Base-by-base conservation (phyloP, 2,329 filamentous ascomycete genomes). In the Ceratocystis papillata region DNA sequence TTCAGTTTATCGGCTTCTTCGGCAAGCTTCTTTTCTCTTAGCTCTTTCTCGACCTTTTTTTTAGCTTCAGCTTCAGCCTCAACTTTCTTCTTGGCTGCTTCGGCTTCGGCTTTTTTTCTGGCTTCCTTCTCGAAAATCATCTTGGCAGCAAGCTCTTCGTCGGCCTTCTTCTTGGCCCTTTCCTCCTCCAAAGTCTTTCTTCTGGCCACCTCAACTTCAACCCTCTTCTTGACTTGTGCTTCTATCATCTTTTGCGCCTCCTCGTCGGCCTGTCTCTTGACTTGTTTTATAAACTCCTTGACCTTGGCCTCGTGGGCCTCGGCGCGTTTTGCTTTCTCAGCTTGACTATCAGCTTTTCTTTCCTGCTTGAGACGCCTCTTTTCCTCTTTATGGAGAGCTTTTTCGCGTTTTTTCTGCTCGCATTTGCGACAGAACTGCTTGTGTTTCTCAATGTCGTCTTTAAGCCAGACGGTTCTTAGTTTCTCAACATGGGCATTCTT, bases 271-370 rank as follows among this genome's bases (percentile, higher is more conserved):
- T 53, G 22, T 28, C 8, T 30, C 15, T 59, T 59, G 22, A 25
- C 12, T 25, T 30, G 28, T 20, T 60, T 60, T 17, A 60, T 12
- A 1, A 59, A 33, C 30, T 61, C 57, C 7, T 62, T 20, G 1
- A n/a, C 60, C n/a, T 22, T 62, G 30, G 60, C 60, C 60, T 59
- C 28, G 15, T 33, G 30, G 3, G 28, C 55, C 55, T 59, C 55
- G 17, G 25, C 15, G 7, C 28, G 25, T n/a, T 37, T 59, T 8
- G 55, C 15, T 8, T 17, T 37, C 55, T 37, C 28, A 2, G 55
- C 55, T 37, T 17, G 17, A 2, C 28, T 15, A 1, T 20, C 17
- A 15, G 28, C 28, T n/a, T n/a, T 59, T 59, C 6, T 30, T n/a
- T 59, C n/a, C 12, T 59, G 25, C 17, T 59, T 59, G 28, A 30